Percentiles rank a stretch among this genome's conserved stretches.
These are phyloP conservation scores for Fusarium sp. DNA, from an alignment of 2,329 filamentous ascomycete genomes.

Conservation along the genomic window DNA sequence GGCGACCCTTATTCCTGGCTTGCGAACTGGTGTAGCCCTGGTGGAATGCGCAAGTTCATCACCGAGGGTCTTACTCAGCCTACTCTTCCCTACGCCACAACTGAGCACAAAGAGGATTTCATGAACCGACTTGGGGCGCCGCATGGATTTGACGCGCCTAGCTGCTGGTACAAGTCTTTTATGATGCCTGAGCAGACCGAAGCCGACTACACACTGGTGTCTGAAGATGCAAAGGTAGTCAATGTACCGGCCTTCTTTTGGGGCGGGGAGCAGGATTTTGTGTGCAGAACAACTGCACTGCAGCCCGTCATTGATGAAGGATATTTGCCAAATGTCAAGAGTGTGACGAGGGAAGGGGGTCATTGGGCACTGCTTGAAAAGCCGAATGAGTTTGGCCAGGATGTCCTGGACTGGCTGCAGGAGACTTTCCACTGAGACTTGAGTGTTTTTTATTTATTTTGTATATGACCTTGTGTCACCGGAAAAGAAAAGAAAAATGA, in stretches of 20 bases:
- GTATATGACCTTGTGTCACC: too few species aligned
- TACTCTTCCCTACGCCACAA: slow-evolving; percentile 41
- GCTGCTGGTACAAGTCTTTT: slow-evolving; percentile 43
- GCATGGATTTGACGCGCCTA: slow-evolving; percentile 41
- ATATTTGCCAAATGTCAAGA: slow-evolving; percentile 41
- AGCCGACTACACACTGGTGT: slow-evolving; percentile 25
- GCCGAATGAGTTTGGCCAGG: slow-evolving; percentile 40
- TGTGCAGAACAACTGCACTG: slow-evolving; percentile 39
- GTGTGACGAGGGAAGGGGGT: slow-evolving; percentile 35
- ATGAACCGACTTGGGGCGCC: slow-evolving; percentile 37
- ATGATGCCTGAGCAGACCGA: slow-evolving; percentile 33
- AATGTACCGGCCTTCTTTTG: slow-evolving; percentile 43
- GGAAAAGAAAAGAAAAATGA: too few species aligned
- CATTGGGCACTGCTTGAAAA: slow-evolving; percentile 47
- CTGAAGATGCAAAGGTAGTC: slow-evolving; percentile 29
- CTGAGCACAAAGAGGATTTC: slow-evolving; percentile 40
- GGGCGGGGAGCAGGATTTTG: slow-evolving; percentile 40
- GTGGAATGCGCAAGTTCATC: slow-evolving; percentile 45
- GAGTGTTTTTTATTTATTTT: too few species aligned
- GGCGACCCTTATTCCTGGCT: slow-evolving; percentile 45
- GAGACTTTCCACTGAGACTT: slow-evolving; percentile 1
- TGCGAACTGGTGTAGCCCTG: slow-evolving; percentile 49
- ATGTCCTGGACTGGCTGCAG: slow-evolving; percentile 33
- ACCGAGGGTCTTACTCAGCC: slow-evolving; percentile 34
- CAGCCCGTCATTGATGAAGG: slow-evolving; percentile 30